Evolutionary conservation across 2,329 filamentous ascomycete species (phyloP), one percentile per base, ranked within the genome.

Genomic region (Blumeria hordei): DNA sequence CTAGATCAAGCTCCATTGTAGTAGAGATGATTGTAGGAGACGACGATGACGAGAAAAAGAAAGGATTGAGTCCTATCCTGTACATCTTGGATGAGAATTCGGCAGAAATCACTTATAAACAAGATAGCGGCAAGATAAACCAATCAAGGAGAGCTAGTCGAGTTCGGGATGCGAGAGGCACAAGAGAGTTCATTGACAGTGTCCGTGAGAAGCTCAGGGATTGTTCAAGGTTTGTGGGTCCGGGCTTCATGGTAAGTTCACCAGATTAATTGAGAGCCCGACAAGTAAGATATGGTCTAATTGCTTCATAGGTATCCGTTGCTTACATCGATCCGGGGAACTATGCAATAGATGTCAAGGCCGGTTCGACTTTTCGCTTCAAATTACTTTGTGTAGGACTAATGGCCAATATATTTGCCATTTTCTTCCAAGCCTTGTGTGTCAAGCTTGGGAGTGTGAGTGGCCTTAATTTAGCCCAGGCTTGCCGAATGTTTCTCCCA

Each of bases 381-480:
- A 70, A 67, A 55, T 66, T 76, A 32, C 67, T 77, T 2, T 76
- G 76, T 65, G 70, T 76, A 58, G 69, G 77, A 41, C 65, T 76
- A 14, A 65, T 76, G 58, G 74, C 73, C 39, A 77, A 76, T 62
- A 62, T 76, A 54, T 72, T 76, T 60, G 74, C 74, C 56, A 74
- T 77, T 41, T 74, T 74, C 61, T 64, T 76, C 47, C 59, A 61
- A 37, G 58, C 58, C 45, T 12, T 55, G 52, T 16, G 21, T 62
- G 70, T 74, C 63, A 74, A 74, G 59, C 64, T 76, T 34, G 72
- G 61, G n/a, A 73, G 36, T 10, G 41, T 57, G 4, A 57, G 53
- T 3, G 56, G 56, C 11, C n/a, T 53, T n/a, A 53, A 57, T 34
- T 33, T 57, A 2, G 53, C 56, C 10, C 47, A 57, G 53, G 54